Evolutionary conservation across 495 filamentous ascomycete species (phyloP).

Genomic region (Penicillium robsamsonii): DNA sequence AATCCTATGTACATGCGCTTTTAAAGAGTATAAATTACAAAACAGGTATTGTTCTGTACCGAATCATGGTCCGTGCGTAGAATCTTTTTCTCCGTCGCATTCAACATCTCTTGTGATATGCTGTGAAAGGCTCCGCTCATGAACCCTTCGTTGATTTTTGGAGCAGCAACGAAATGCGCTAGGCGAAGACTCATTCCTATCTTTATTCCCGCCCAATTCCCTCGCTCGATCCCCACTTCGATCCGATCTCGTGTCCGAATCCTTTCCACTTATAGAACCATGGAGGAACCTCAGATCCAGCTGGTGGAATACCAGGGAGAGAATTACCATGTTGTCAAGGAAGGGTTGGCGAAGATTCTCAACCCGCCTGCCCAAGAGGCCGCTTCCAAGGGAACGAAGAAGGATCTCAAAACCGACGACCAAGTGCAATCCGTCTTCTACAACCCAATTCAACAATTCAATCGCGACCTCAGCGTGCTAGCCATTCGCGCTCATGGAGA

Average conservation of each 20-base stretch:
- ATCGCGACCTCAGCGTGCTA: conserved; percentile 89
- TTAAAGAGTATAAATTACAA: not conserved
- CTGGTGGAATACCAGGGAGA: conserved; percentile 45
- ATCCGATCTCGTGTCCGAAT: conserved; percentile 10
- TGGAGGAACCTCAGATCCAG: conserved; percentile 20
- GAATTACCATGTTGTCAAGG: conserved; percentile 61
- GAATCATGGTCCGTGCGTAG: conserved; percentile 22
- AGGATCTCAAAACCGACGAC: conserved; percentile 46
- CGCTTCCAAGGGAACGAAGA: conserved; percentile 42
- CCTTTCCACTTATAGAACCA: conserved; percentile 8
- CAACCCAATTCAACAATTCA: conserved; percentile 98
- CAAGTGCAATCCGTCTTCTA: conserved; percentile 85
- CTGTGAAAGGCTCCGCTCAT: conserved; percentile 10
- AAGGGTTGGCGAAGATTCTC: conserved; percentile 67
- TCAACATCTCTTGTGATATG: conserved; percentile 10
- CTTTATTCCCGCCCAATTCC: conserved; percentile 1
- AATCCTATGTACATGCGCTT: not conserved
- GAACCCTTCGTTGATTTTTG: conserved; percentile 12
- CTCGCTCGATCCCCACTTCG: not conserved
- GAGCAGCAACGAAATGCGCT: conserved; percentile 16
- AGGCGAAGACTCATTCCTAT: not conserved
- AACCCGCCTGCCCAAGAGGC: conserved; percentile 52
- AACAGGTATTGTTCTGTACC: not conserved
- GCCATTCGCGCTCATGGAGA: conserved; percentile 83
- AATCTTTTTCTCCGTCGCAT: conserved; percentile 22